Evolutionary conservation across 192 early-diverging fungal genomes (phyloP).

Genomic region (Oehlia diaphana): DNA sequence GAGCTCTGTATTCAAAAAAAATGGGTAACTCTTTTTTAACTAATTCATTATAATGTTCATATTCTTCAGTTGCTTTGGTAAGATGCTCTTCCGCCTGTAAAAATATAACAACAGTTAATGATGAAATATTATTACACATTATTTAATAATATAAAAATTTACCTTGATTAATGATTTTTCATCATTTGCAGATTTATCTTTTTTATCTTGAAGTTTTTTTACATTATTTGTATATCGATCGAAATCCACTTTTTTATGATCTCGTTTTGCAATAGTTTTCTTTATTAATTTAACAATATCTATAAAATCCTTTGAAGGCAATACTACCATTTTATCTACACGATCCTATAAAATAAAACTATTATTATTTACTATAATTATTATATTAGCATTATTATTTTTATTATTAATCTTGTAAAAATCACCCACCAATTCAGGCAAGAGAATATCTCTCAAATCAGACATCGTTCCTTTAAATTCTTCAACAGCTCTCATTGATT

Average conservation of each 20-base stretch:
- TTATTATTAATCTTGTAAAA: not conserved
- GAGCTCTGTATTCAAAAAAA: constrained; percentile 70
- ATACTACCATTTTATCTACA: constrained; percentile 77
- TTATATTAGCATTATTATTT: not conserved
- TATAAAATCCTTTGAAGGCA: constrained; percentile 77
- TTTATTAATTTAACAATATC: constrained; percentile 75
- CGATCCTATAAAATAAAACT: constrained; percentile 50
- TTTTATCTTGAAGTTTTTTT: constrained; percentile 74
- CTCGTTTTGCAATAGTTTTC: constrained; percentile 84
- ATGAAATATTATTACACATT: no score
- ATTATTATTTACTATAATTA: no score
- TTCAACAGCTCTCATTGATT: constrained; percentile 36
- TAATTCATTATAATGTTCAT: constrained; percentile 78
- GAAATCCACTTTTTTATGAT: constrained; percentile 92
- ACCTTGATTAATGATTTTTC: constrained; percentile 68
- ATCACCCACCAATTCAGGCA: constrained; percentile 39
- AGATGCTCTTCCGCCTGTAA: constrained; percentile 64
- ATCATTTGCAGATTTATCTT: constrained; percentile 58
- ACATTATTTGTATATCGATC: constrained; percentile 76
- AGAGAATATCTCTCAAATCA: constrained; percentile 39
- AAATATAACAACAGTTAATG: not conserved
- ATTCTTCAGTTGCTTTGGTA: constrained; percentile 82
- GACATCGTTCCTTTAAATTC: constrained; percentile 37
- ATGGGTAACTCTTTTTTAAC: constrained; percentile 79
- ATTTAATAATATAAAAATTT: not conserved